Conservation (phyloP, 371 early-diverging fungal genomes). For the Apophysomyces trapeziformis region DNA sequence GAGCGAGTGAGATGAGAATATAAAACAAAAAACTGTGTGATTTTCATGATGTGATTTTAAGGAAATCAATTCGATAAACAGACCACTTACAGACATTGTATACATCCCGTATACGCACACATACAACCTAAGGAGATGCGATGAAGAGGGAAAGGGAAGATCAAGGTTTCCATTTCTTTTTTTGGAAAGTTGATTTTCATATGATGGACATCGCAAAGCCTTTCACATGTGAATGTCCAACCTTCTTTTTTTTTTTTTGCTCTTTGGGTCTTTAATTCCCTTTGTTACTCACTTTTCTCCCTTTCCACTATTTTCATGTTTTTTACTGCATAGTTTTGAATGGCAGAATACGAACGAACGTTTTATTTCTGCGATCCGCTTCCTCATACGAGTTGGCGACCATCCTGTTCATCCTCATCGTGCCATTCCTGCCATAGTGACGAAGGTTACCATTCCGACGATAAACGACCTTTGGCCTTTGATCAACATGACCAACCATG, state of each 20-base stretch:
- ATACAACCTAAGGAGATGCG: neutral
- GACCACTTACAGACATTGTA: no score
- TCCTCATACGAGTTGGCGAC: constrained; percentile 18
- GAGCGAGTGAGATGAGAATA: neutral
- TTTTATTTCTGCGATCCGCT: constrained; percentile 19
- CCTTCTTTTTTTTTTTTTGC: neutral
- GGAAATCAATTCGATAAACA: no score
- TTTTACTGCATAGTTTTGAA: constrained; percentile 11
- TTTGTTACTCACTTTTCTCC: constrained; percentile 11
- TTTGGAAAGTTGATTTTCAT: constrained; percentile 2
- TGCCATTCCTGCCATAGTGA: constrained; percentile 36
- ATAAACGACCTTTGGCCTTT: constrained; percentile 30
- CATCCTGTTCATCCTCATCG: constrained; percentile 24
- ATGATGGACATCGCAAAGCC: constrained; percentile 12
- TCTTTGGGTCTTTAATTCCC: constrained; percentile 9
- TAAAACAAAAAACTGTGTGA: neutral
- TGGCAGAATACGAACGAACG: constrained; percentile 25
- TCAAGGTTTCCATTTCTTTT: constrained; percentile 9
- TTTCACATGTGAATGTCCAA: constrained; percentile 13
- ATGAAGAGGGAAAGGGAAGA: constrained; percentile 9
- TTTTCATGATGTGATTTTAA: neutral
- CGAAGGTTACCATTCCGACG: constrained; percentile 52
- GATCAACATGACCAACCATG: constrained; percentile 3
- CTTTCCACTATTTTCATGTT: constrained; percentile 8
- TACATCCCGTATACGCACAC: no score